Base-by-base conservation (phyloP, 306 rosid species). In the Dalbergia oliveri region DNA sequence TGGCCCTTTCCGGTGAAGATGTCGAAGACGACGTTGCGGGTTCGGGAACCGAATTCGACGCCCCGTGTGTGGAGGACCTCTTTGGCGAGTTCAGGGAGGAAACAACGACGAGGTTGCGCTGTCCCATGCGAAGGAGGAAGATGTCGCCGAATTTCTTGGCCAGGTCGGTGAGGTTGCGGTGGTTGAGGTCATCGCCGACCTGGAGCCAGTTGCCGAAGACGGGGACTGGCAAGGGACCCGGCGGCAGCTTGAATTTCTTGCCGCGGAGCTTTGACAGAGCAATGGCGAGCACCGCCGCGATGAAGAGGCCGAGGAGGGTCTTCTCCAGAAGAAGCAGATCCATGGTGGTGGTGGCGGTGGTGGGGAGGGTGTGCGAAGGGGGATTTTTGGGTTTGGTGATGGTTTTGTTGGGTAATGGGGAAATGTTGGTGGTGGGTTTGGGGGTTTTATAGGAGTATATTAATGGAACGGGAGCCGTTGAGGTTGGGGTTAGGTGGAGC, bases 141-240 rank as follows among this genome's bases (percentile, higher is more conserved):
- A 91, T 77, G 60, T 92, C 93, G 19, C 98, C 98, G 76, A 83
- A 94, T 4, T 82, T 87, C 79, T 94, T 94, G 16, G 98, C 94
- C 1, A 90, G 9, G 18, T 89, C 94, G 11, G 93, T 84, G 63
- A 94, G 92, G 50, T 94, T 94, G 0, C 97, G 96, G 92, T 94
- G 98, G 84, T 94, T 94, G 79, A 94, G 87, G 75, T 94, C 97
- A 9, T 94, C 98, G 1, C 98, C 98, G 68, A 94, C 98, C 18
- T 94, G 98, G 21, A 94, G 94, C 98, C 98, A 94, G 81, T 94
- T 94, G 0, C 97, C 98, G 82, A 94, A 92, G 5, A 94, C 39
- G 0, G 98, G 98, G 0, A 92, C 93, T 0, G 98, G 94, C 0
- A 92, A 44, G 0, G 98, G 97, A 0, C 98, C 98, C 0, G 98